A percentile compares a stretch with the other conserved stretches of the same genome.
Evolutionary conservation across 2,329 filamentous ascomycete genomes (phyloP).

Genomic region (Periconia sp.): DNA sequence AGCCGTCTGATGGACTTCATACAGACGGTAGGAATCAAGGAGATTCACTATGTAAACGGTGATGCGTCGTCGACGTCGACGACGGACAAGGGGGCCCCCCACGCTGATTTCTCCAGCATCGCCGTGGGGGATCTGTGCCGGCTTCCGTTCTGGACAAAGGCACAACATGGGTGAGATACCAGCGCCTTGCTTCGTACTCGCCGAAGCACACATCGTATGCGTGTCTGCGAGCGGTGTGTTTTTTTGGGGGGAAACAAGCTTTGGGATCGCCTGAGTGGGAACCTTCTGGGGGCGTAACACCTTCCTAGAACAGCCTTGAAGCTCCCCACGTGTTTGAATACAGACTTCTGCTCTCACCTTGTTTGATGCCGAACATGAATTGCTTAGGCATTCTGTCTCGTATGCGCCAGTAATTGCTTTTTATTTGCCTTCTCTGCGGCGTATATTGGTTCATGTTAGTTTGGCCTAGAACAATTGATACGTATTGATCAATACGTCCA

Average conservation of each 20-base stretch:
- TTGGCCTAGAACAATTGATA: too few species aligned
- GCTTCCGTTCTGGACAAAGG: slow-evolving; percentile 33
- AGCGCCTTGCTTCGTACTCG: background rate
- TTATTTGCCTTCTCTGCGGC: background rate
- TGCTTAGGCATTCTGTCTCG: too few species aligned
- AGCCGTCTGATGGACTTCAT: slow-evolving; percentile 69
- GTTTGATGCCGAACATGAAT: background rate
- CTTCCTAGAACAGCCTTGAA: background rate
- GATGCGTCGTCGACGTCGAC: slow-evolving; percentile 15
- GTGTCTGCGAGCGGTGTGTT: background rate
- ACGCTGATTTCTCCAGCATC: slow-evolving; percentile 38
- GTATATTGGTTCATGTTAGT: too few species aligned
- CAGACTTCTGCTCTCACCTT: background rate
- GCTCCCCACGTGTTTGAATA: background rate
- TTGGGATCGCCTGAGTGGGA: background rate
- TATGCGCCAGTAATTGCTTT: background rate
- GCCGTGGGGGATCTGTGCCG: slow-evolving; percentile 27
- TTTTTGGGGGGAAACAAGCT: background rate
- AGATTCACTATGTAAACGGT: slow-evolving; percentile 51
- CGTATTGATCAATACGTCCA: too few species aligned
- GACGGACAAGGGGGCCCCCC: slow-evolving; percentile 37
- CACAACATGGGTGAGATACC: background rate
- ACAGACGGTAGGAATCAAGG: slow-evolving; percentile 63
- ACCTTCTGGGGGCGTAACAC: background rate
- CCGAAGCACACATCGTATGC: background rate